Base-by-base conservation (phyloP, 2,329 filamentous ascomycete species). In the Paecilomyces sp. region DNA sequence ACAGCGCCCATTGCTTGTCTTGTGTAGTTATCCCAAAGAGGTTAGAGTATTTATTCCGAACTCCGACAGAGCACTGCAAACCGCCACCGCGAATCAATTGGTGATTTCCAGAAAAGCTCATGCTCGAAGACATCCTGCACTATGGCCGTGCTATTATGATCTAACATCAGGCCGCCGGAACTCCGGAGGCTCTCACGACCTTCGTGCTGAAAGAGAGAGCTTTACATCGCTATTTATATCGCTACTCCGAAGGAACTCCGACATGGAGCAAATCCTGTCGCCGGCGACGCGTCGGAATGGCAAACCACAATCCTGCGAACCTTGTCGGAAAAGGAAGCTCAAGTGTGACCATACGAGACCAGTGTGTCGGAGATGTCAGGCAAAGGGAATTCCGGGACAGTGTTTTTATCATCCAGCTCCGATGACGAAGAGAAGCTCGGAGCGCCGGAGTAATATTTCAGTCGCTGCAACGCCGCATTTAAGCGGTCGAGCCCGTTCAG, bases 321-420 rank as follows among this genome's bases (percentile, higher is more conserved):
- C 73, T 18, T 76, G 73, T 59, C 70, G 73, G 50, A 73, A 72
- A 59, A 70, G 72, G 13, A 75, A 76, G 59, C 64, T 74, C 50
- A 70, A 68, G 57, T 75, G 73, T 60, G 72, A 74, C 54, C 72
- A 75, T 60, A 67, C 65, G 6, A 64, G 69, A 51, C 73, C 73
- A 2, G 63, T 73, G 6, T 76, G 72, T 61, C 66, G 68, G 28
- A 62, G 70, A 63, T 74, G 72, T 55, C 58, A 60, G n/a, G 54
- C 66, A 4, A 73, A 71, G 55, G 66, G 68, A 30, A 70, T 72
- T 53, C 61, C 57, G 7, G 63, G 69, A 18, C 63, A 66, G 60
- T 75, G 73, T 55, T 73, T 72, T 54, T 75, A 76, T 56, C 73
- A 75, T 60, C 73, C 73, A 55, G 70, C 73, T 5, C 73, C 72